A percentile compares a stretch with the other conserved stretches of the same genome.
phyloP scores from a whole-genome alignment of 1,284 basidiomycete species.

The Fomitiporia mediterranea region DNA sequence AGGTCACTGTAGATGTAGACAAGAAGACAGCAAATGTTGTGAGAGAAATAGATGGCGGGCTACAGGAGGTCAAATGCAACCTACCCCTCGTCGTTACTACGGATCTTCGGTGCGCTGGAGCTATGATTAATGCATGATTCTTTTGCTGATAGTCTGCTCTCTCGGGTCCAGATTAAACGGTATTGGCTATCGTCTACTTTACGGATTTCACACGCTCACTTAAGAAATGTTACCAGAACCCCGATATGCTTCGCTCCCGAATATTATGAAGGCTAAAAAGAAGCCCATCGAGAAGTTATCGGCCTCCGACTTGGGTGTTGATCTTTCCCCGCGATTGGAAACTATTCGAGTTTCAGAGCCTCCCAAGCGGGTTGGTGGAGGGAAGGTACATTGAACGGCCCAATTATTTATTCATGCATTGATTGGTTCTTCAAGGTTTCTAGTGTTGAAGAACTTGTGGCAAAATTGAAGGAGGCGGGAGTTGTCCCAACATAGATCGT shows the following conservation, averaged over 20 bases:
- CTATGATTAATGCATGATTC: background rate
- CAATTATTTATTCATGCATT: background rate
- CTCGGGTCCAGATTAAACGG: constrained; percentile 31
- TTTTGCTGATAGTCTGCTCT: background rate
- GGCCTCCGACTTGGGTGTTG: constrained; percentile 79
- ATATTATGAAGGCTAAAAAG: constrained; percentile 99
- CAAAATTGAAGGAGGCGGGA: constrained; percentile 89
- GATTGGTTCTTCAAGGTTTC: constrained; percentile 48
- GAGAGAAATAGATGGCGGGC: constrained; percentile 93
- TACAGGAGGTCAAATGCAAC: constrained; percentile 77
- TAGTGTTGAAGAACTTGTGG: constrained; percentile 86
- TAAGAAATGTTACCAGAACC: constrained; percentile 54
- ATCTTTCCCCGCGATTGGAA: constrained; percentile 79
- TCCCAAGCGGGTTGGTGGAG: constrained; percentile 86
- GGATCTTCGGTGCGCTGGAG: constrained; percentile 71
- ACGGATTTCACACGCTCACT: background rate
- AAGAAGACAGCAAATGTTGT: constrained; percentile 72
- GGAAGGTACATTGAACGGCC: constrained; percentile 58
- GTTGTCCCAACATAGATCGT: constrained; percentile 32
- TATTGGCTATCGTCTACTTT: constrained; percentile 15
- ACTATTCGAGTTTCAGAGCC: constrained; percentile 91
- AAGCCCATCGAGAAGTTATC: constrained; percentile 89
- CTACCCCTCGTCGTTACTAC: constrained; percentile 91
- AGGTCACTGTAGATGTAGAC: constrained; percentile 72
- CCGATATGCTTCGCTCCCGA: constrained; percentile 90